A percentile compares a stretch with the other conserved stretches of the same genome.
Evolutionary conservation across 2,329 filamentous ascomycete species (phyloP).

Genomic region (Mariannaea elegans): DNA sequence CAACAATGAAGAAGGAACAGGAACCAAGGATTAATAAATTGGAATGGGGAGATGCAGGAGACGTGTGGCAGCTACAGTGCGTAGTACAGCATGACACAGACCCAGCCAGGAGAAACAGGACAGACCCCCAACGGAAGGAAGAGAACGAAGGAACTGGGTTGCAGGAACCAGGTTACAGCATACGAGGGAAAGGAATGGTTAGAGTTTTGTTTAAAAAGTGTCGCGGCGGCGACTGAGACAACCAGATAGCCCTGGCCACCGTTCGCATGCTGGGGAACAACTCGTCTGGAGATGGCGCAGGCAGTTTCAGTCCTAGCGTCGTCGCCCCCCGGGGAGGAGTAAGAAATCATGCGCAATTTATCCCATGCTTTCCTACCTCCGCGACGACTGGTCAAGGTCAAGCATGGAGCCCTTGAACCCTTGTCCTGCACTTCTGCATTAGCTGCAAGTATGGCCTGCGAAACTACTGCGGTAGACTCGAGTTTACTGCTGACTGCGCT

Average conservation of each 20-base stretch:
- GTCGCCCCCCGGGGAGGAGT: slow-evolving; percentile 1
- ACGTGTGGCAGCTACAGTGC: slow-evolving; percentile 16
- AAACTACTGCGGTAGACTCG: slow-evolving; percentile 18
- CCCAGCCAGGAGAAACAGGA: slow-evolving; percentile 4
- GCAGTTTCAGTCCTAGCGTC: slow-evolving; percentile 13
- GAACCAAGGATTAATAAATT: too few species aligned
- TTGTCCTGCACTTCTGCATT: slow-evolving; percentile 14
- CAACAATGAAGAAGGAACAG: too few species aligned
- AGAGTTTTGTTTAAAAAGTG: slow-evolving; percentile 26
- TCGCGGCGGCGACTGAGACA: slow-evolving; percentile 3
- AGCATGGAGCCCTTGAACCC: slow-evolving; percentile 15
- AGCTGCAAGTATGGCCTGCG: slow-evolving; percentile 18
- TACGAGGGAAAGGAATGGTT: slow-evolving; percentile 1
- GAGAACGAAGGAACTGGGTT: neutral
- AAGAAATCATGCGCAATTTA: slow-evolving; percentile 20
- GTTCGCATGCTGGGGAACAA: slow-evolving; percentile 10
- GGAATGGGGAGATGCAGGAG: too few species aligned
- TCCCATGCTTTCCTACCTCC: slow-evolving; percentile 1
- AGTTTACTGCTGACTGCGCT: slow-evolving; percentile 1
- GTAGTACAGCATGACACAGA: slow-evolving; percentile 15
- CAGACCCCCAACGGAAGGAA: neutral
- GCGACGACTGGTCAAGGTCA: slow-evolving; percentile 3
- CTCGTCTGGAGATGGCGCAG: neutral
- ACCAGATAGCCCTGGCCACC: neutral
- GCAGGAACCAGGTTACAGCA: neutral